phyloP scores from a whole-genome alignment of 148 eudicot species.

The Amaranthus cruentus region DNA sequence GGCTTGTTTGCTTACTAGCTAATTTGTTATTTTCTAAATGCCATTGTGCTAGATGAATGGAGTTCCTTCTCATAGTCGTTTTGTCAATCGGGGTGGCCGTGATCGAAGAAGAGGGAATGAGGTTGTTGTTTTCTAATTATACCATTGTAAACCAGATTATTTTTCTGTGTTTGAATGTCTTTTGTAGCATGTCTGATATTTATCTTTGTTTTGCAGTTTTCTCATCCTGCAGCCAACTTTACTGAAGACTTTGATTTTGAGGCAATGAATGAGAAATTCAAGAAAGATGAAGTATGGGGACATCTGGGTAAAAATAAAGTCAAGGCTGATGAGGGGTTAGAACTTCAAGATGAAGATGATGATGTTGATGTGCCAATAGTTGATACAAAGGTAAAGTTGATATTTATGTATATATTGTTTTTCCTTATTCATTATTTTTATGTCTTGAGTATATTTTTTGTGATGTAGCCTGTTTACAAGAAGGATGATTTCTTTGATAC shows the following conservation, averaged over 20 bases:
- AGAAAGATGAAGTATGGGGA: constrained; percentile 72
- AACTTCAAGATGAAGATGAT: constrained; percentile 27
- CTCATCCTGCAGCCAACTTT: constrained; percentile 32
- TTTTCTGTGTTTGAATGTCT: background rate
- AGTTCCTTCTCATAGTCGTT: constrained; percentile 26
- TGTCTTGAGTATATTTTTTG: background rate
- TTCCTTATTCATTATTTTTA: background rate
- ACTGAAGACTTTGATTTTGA: constrained; percentile 64
- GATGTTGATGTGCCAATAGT: constrained; percentile 20
- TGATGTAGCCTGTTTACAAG: constrained; percentile 50
- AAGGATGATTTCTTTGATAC: constrained; percentile 75
- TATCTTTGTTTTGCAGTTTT: constrained; percentile 28
- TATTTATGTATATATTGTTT: background rate
- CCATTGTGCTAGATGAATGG: constrained; percentile 34
- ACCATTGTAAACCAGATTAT: background rate
- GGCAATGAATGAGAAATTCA: constrained; percentile 71
- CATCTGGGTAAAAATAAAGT: constrained; percentile 49
- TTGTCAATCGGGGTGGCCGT: constrained; percentile 33
- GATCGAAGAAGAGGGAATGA: constrained; percentile 43
- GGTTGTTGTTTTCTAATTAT: constrained; percentile 19
- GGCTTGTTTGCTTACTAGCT: background rate
- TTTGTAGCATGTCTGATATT: constrained; percentile 14
- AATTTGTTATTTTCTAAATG: background rate
- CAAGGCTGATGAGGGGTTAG: constrained; percentile 26
- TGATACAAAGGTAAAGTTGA: constrained; percentile 27